Evolutionary conservation across 75 land plant species (phyloP).

Genomic region (Picea sitchensis): DNA sequence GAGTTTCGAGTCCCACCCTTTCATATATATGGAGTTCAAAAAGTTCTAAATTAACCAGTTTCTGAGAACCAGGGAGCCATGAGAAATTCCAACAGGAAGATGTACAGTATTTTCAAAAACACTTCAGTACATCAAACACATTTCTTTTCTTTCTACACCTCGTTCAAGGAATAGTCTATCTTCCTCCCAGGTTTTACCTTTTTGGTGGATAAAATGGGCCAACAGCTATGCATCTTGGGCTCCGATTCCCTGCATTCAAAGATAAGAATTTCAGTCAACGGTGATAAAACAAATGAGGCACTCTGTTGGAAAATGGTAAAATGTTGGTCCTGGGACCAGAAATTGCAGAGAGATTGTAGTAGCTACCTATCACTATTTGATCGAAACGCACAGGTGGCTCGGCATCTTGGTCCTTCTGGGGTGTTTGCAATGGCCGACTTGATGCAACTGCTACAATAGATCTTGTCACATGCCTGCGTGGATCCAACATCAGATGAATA

Average conservation of each 20-base stretch:
- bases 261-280: neutral
- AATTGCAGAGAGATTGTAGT: neutral
- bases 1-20: no score
- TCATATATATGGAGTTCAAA: no score
- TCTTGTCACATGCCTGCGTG: constrained; percentile 9
- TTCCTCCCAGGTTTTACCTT: neutral
- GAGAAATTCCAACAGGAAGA: no score
- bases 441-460: neutral
- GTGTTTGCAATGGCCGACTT: neutral
- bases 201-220: neutral
- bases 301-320: neutral
- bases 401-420: constrained; percentile 5
- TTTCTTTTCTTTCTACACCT: neutral
- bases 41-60: no score
- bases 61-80: no score
- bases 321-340: neutral
- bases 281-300: neutral
- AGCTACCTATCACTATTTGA: neutral
- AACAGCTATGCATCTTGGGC: neutral
- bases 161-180: neutral
- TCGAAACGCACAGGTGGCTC: neutral
- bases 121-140: neutral
- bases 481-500: neutral
- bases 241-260: neutral
- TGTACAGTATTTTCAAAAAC: no score